Conservation (phyloP, 495 filamentous ascomycete species). For the Aspergillus olivimuriae region DNA sequence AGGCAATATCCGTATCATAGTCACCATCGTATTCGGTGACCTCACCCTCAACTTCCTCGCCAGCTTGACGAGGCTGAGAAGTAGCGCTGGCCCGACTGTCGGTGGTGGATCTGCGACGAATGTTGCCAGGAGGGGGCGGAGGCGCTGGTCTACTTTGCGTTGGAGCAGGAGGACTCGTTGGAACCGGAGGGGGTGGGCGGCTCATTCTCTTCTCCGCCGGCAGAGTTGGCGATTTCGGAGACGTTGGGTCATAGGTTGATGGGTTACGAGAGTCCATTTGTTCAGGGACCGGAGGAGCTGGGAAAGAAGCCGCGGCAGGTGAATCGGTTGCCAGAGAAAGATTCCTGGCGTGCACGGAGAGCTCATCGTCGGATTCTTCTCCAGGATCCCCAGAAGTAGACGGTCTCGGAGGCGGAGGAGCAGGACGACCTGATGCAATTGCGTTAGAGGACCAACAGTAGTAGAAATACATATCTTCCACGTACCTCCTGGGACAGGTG, state of each 20-base stretch:
- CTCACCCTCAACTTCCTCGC: constrained; percentile 69
- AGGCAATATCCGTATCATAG: constrained; percentile 95
- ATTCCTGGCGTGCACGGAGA: constrained; percentile 58
- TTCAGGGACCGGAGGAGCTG: constrained; percentile 40
- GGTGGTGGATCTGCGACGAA: constrained; percentile 55
- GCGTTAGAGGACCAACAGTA: constrained; percentile 26
- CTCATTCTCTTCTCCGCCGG: constrained; percentile 44
- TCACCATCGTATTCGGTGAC: constrained; percentile 95
- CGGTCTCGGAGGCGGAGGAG: constrained; percentile 41
- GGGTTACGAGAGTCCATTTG: constrained; percentile 36
- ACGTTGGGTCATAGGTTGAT: constrained; percentile 36
- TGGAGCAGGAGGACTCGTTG: constrained; percentile 39
- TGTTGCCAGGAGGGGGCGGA: constrained; percentile 62
- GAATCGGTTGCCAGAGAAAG: constrained; percentile 34
- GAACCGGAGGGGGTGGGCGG: constrained; percentile 46
- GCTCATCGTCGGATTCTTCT: constrained; percentile 89
- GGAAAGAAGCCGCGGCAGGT: constrained; percentile 40
- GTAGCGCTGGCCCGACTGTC: constrained; percentile 40
- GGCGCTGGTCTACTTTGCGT: constrained; percentile 64
- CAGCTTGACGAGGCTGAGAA: constrained; percentile 33
- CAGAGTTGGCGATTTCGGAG: constrained; percentile 46
- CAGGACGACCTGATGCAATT: constrained; percentile 46
- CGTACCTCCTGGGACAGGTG: constrained; percentile 64
- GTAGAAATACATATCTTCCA: constrained; percentile 11
- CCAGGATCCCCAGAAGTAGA: constrained; percentile 65